Conservation (phyloP, 208 protist species). For the Willaertia magna region DNA sequence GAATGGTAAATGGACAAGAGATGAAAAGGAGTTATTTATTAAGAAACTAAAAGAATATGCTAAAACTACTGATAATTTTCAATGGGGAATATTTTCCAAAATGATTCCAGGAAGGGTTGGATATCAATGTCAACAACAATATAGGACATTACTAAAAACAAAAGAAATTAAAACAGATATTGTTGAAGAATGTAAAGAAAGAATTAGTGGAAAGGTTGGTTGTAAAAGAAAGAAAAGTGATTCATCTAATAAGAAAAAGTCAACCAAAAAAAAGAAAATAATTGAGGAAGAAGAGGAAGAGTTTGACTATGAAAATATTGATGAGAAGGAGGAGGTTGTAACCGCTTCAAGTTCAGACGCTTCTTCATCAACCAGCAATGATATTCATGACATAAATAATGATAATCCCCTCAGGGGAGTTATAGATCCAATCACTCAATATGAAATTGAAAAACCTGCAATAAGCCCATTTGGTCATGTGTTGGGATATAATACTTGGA, state of each 20-base stretch:
- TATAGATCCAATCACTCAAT: not conserved
- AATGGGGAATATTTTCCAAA: not conserved
- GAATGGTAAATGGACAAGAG: not conserved
- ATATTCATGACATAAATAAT: too few species aligned
- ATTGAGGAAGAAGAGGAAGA: not conserved
- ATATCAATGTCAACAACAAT: conserved; percentile 5
- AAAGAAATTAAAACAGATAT: not conserved
- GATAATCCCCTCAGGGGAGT: not conserved
- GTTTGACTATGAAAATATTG: too few species aligned
- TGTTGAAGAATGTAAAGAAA: not conserved
- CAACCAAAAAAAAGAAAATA: not conserved
- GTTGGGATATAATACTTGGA: not conserved
- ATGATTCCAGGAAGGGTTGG: not conserved
- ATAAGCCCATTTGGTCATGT: not conserved
- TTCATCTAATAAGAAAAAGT: not conserved
- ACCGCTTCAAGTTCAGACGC: too few species aligned
- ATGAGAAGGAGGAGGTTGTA: too few species aligned
- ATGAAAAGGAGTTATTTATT: not conserved
- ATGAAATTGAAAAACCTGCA: not conserved
- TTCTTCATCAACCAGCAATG: too few species aligned
- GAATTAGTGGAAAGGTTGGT: not conserved
- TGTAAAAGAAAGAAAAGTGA: not conserved
- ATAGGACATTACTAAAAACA: not conserved
- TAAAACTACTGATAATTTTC: not conserved
- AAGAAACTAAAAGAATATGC: not conserved